Evolutionary conservation across 306 rosid genomes (phyloP), one percentile per base, ranked within the genome.

Genomic region (Cucurbita argyrosperma): DNA sequence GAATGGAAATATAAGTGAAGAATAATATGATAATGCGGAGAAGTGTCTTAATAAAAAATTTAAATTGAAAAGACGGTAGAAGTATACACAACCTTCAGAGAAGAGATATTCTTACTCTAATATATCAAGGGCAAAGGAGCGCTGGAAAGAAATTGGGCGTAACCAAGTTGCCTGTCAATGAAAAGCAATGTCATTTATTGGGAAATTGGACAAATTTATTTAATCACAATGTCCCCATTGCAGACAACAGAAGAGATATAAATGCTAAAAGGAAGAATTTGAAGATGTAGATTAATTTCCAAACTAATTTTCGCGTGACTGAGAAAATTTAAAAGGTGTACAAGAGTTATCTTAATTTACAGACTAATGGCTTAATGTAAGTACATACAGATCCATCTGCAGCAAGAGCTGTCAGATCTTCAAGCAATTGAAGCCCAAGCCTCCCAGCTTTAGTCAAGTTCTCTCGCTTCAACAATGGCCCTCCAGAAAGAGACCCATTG

Each of bases 321-420:
- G 3, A 21, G 11, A 63, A 39, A 63, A 16, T 45, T 52, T 21
- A 26, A 43, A 43, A 74, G 40, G 55, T 55, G 52, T 13, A 39
- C 69, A 57, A 23, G 57, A 57, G 59, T 12, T 47, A 75, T 64
- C 23, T 40, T n/a, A 51, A 18, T 9, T 46, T 73, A 76, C 38
- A 77, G 65, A 70, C 43, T 74, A 71, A 72, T 65, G 81, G 86
- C 77, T 80, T 69, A 76, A 80, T 88, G 85, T 82, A 75, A 87
- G 83, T 85, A 89, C 98, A 89, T 93, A 93, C 98, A 84, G 94
- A 93, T 89, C 97, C 98, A 86, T 96, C 96, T 90, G 98, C 98
- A 78, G 98, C 96, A 86, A 93, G 93, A 80, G 98, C 96, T 82
- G 97, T 89, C 83, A 90, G 82, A 88, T 93, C 98, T 93, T 90